Evolutionary conservation across 179 eudicot genomes (phyloP), one percentile per base, ranked within the genome.

Genomic region (Pouteria campechiana): DNA sequence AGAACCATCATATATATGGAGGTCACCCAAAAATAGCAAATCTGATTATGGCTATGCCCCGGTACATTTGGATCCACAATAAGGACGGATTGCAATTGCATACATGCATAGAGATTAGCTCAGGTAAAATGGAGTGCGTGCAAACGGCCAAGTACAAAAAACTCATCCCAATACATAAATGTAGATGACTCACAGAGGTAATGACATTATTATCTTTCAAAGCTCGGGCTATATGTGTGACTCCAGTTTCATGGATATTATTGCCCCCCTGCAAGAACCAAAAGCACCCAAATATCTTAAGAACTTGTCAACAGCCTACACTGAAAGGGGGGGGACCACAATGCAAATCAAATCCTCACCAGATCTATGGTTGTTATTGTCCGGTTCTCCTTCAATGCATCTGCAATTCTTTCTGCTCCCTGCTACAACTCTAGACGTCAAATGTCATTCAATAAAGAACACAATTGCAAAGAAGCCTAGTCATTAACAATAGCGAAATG

Each of bases 331-430:
- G 36, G 16, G n/a, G 11, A 46, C 29, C 17, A 6, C n/a, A n/a
- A 35, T 30, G 32, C 4, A 13, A 3, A 46, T 5, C 30, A 25
- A 39, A 11, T 20, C 37, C 97, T 69, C 56, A 90, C 98, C 81
- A 90, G 69, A 62, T 90, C 93, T 43, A 90, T 50, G 31, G 78
- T 61, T 35, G 81, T 72, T 56, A 90, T 68, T 15, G 90, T 65
- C 39, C 90, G 82, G 45, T 90, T 86, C 63, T 86, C 63, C 64
- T 76, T 90, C 37, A 90, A 67, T 52, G 98, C 98, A 63, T 79
- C 94, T 0, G 94, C 98, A 31, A 90, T 70, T 60, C 68, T 74
- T 56, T 74, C 79, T 31, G 94, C 92, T 48, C 98, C 98, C 98
- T 90, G 63, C 54, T 29, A 41, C 34, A 70, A 37, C 38, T 41